phyloP scores from a whole-genome alignment of 257 asterid genomes.

The Solanum verrucosum region DNA sequence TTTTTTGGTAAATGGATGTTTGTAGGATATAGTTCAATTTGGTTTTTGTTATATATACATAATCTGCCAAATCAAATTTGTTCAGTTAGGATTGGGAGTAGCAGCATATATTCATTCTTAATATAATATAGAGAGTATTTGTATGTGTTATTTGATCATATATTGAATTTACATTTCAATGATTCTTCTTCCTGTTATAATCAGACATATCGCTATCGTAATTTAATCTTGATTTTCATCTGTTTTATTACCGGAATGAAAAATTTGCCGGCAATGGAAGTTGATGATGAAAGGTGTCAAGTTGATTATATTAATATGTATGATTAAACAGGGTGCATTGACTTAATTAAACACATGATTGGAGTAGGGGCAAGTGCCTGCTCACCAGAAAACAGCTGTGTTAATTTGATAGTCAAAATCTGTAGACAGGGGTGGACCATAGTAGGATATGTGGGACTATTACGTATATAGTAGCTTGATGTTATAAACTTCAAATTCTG shows the following conservation, averaged over 20 bases:
- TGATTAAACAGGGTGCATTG: background rate
- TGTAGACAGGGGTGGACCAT: too few species aligned
- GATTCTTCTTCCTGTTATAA: background rate
- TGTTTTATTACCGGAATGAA: background rate
- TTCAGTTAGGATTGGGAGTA: background rate
- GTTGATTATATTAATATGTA: background rate
- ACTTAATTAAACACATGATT: background rate
- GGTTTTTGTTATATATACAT: background rate
- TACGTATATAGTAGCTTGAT: background rate
- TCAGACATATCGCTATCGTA: background rate
- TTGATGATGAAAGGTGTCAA: background rate
- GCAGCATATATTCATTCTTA: background rate
- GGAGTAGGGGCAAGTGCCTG: background rate
- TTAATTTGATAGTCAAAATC: background rate
- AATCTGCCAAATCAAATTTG: background rate
- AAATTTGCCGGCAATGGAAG: background rate
- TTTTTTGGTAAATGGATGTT: background rate
- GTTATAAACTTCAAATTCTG: background rate
- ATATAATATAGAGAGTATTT: background rate
- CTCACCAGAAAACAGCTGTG: background rate
- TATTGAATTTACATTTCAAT: background rate
- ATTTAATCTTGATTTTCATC: background rate
- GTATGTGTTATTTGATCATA: background rate
- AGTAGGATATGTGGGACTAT: background rate
- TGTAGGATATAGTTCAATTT: background rate